A percentile compares a stretch with the other conserved stretches of the same genome.
Evolutionary conservation across 2,329 filamentous ascomycete genomes (phyloP).

Genomic region (Myriosclerotinia curreyana): DNA sequence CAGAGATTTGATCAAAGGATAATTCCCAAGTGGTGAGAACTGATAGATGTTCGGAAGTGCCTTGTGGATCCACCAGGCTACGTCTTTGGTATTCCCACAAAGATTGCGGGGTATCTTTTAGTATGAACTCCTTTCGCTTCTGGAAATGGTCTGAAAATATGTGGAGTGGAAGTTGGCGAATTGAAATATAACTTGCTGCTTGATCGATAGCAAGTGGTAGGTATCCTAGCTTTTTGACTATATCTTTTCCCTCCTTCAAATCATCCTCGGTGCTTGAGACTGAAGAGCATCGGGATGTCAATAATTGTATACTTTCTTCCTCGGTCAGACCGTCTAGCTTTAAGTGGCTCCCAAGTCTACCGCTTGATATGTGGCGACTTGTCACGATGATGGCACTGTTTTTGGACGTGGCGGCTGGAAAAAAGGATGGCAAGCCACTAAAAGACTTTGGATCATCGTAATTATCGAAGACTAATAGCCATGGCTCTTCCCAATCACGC

Average conservation of each 20-base stretch:
- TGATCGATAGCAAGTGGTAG: slow-evolving; percentile 34
- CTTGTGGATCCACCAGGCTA: not conserved
- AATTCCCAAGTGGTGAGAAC: slow-evolving; percentile 33
- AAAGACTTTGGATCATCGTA: slow-evolving; percentile 27
- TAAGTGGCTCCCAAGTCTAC: slow-evolving; percentile 17
- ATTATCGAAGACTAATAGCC: slow-evolving; percentile 34
- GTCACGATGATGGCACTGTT: slow-evolving; percentile 22
- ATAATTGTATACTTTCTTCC: slow-evolving; percentile 20
- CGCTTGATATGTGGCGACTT: slow-evolving; percentile 23
- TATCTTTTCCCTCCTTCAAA: slow-evolving; percentile 10
- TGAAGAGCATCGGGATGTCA: slow-evolving; percentile 6
- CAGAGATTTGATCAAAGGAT: slow-evolving; percentile 30
- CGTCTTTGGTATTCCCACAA: slow-evolving; percentile 23
- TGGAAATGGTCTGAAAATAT: slow-evolving; percentile 26
- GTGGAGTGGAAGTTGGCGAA: slow-evolving; percentile 21
- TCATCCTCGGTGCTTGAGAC: not conserved
- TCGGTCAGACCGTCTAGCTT: slow-evolving; percentile 18
- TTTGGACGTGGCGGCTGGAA: not conserved
- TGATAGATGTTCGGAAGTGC: slow-evolving; percentile 13
- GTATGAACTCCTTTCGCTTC: slow-evolving; percentile 21
- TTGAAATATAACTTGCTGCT: slow-evolving; percentile 30
- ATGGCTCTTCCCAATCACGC: slow-evolving; percentile 18
- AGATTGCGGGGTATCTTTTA: slow-evolving; percentile 22
- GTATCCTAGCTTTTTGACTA: slow-evolving; percentile 24
- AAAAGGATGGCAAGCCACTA: slow-evolving; percentile 5